Conservation (phyloP, 441 rosid species). For the Codiaeum variegatum region DNA sequence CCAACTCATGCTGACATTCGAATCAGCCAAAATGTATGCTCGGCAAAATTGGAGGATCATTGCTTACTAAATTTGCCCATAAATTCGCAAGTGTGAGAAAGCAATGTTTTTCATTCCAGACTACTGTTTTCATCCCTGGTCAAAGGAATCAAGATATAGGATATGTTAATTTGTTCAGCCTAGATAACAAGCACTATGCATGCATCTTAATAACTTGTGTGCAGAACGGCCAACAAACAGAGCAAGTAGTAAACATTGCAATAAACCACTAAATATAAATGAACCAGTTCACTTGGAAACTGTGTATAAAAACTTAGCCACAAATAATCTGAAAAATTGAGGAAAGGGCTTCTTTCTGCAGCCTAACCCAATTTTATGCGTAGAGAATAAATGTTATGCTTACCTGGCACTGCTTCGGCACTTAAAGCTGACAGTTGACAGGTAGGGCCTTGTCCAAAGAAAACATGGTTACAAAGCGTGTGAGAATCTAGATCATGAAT, state of each 20-base stretch:
- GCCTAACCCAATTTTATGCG: background rate
- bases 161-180: constrained; percentile 2
- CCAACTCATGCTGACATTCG: constrained; percentile 6
- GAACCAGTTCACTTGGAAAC: background rate
- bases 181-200: background rate
- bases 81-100: constrained; percentile 57
- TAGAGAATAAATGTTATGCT: constrained; percentile 9
- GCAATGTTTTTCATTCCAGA: constrained; percentile 50
- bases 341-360: background rate
- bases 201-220: background rate
- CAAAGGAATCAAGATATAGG: constrained; percentile 17
- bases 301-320: background rate
- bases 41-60: constrained; percentile 48
- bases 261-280: background rate
- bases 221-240: background rate
- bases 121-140: constrained; percentile 56
- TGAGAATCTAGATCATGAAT: constrained; percentile 36
- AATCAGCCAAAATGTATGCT: constrained; percentile 23
- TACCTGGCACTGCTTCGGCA: constrained; percentile 45
- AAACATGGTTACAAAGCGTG: constrained; percentile 35
- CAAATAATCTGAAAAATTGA: background rate
- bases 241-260: background rate
- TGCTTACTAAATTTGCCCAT: constrained; percentile 57
- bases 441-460: constrained; percentile 35
- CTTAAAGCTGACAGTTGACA: constrained; percentile 49